phyloP scores from a whole-genome alignment of 2,329 filamentous ascomycete genomes.

The Diaporthe capsici region DNA sequence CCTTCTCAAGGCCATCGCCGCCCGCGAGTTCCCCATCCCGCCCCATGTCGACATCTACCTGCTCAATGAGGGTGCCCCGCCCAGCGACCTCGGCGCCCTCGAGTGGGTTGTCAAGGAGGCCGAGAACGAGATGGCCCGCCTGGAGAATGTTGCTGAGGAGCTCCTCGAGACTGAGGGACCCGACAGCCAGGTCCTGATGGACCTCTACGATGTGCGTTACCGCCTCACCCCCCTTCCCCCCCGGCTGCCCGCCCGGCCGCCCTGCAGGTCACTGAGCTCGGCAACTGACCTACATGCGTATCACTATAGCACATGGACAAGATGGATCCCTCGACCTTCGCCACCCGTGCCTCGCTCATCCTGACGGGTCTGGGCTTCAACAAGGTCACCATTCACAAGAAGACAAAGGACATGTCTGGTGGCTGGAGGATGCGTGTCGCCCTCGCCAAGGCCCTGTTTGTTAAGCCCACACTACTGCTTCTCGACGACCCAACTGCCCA shows the following conservation, averaged over 20 bases:
- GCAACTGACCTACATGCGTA: slow-evolving; percentile 43
- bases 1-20: slow-evolving; percentile 93
- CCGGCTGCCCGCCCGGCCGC: not conserved
- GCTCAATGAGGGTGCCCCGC: slow-evolving; percentile 95
- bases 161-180: slow-evolving; percentile 93
- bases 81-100: slow-evolving; percentile 88
- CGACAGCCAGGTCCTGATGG: slow-evolving; percentile 89
- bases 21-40: slow-evolving; percentile 94
- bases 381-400: slow-evolving; percentile 97
- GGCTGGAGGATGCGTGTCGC: slow-evolving; percentile 99
- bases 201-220: slow-evolving; percentile 88
- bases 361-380: slow-evolving; percentile 99
- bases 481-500: slow-evolving; percentile 99
- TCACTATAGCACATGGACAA: slow-evolving; percentile 87
- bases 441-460: slow-evolving; percentile 96
- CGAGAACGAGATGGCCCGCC: slow-evolving; percentile 89
- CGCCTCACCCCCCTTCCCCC: not conserved
- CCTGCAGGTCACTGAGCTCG: slow-evolving; percentile 36
- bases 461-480: slow-evolving; percentile 94
- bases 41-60: slow-evolving; percentile 99
- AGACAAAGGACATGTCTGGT: slow-evolving; percentile 99
- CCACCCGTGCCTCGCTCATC: slow-evolving; percentile 95
- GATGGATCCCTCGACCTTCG: slow-evolving; percentile 98
- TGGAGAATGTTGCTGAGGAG: slow-evolving; percentile 90
- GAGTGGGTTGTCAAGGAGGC: slow-evolving; percentile 98